Conservation (phyloP, 176 grass and related monocot species). For the Tillandsia leiboldiana region DNA sequence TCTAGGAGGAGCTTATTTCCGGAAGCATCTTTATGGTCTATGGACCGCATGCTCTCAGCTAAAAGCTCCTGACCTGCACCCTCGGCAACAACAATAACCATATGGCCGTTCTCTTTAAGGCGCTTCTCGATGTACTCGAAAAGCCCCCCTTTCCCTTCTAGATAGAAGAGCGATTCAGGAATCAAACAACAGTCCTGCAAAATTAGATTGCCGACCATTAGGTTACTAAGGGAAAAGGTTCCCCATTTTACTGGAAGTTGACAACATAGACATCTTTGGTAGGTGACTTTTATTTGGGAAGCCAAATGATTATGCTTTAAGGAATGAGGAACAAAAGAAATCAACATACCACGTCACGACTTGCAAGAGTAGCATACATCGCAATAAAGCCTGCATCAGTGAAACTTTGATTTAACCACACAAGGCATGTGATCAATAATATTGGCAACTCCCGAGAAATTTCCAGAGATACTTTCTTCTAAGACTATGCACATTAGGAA, state of each 20-base stretch:
- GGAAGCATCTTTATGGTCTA: constrained; percentile 73
- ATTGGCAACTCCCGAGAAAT: not conserved
- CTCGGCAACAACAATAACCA: constrained; percentile 96
- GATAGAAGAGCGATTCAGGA: constrained; percentile 79
- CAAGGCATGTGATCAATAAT: not conserved
- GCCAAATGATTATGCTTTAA: not conserved
- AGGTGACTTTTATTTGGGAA: not conserved
- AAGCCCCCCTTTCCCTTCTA: constrained; percentile 92
- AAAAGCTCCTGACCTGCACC: constrained; percentile 96
- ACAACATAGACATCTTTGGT: not conserved
- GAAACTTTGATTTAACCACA: constrained; percentile 7
- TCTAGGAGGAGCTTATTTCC: constrained; percentile 95
- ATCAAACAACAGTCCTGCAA: constrained; percentile 91
- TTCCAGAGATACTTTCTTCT: no score
- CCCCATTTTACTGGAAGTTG: not conserved
- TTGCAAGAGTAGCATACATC: constrained; percentile 93
- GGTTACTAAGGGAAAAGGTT: constrained; percentile 8
- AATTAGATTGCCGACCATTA: constrained; percentile 8
- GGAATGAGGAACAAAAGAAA: not conserved
- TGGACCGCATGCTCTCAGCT: constrained; percentile 54
- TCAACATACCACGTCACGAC: constrained; percentile 81
- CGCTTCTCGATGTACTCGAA: constrained; percentile 71
- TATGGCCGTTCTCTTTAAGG: constrained; percentile 84
- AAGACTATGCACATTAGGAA: not conserved
- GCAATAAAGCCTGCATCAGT: constrained; percentile 73